A percentile compares a stretch with the other conserved stretches of the same genome.
Conservation (phyloP, 176 grass and related monocot genomes). For the sorghum (Sorghum bicolor) region Sorghum_bicolor_NCBIv3 NC_012870.2:67741501-67742000, state of each 20-base stretch:
- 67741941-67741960: conserved; percentile 91
- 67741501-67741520: neutral
- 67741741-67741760: conserved; percentile 90
- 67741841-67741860: neutral
- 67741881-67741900: conserved; percentile 56
- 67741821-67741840: neutral
- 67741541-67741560: conserved; percentile 11
- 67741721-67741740: conserved; percentile 87
- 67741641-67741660: conserved; percentile 1
- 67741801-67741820: neutral
- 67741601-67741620: neutral
- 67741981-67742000: conserved; percentile 75
- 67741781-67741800: conserved; percentile 78
- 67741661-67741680: conserved; percentile 67
- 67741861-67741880: neutral
- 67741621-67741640: neutral
- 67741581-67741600: conserved; percentile 18
- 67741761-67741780: conserved; percentile 96
- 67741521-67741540: conserved; percentile 11
- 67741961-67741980: conserved; percentile 45
- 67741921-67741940: conserved; percentile 74
- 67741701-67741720: conserved; percentile 93
- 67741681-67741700: conserved; percentile 88
- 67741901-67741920: conserved; percentile 84
- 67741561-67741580: conserved; percentile 13